These are phyloP conservation scores for Cinnamomum micranthum DNA, from an alignment of 164 flowering plant genomes.

Conservation along the genomic window DNA sequence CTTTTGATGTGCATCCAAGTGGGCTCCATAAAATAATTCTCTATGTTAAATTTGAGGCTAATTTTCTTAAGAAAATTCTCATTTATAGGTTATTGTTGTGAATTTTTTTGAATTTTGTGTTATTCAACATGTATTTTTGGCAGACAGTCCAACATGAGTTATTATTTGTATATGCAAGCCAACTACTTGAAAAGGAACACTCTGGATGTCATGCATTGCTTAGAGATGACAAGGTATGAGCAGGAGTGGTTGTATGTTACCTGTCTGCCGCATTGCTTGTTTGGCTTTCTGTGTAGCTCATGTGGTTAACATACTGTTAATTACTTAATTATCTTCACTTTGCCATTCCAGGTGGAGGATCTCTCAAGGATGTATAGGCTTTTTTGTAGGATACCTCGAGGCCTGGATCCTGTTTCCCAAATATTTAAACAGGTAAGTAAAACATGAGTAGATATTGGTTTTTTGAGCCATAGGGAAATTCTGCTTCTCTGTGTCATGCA, in stretches of 20 bases:
- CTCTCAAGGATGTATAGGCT: slow-evolving; percentile 92
- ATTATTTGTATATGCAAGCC: slow-evolving; percentile 42
- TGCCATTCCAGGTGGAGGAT: slow-evolving; percentile 49
- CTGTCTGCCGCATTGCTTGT: not conserved
- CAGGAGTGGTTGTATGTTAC: no score
- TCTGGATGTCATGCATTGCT: slow-evolving; percentile 92
- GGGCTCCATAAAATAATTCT: not conserved
- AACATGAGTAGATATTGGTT: not conserved
- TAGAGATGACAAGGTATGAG: slow-evolving; percentile 77
- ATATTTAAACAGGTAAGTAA: slow-evolving; percentile 76
- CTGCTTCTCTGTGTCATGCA: not conserved
- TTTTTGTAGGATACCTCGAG: slow-evolving; percentile 59
- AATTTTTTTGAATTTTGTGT: not conserved
- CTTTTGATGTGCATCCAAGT: not conserved
- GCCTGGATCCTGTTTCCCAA: slow-evolving; percentile 72
- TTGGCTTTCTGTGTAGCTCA: not conserved
- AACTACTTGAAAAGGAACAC: slow-evolving; percentile 81
- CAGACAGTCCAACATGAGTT: slow-evolving; percentile 35
- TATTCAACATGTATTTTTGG: not conserved
- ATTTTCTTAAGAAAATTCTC: not conserved
- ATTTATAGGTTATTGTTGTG: no score
- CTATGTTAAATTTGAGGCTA: not conserved
- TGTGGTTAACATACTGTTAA: not conserved
- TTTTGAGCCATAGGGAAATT: not conserved
- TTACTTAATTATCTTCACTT: not conserved